Evolutionary conservation across 305 asterid species (phyloP), one percentile per base, ranked within the genome.

Genomic region (Rubia occidens): DNA sequence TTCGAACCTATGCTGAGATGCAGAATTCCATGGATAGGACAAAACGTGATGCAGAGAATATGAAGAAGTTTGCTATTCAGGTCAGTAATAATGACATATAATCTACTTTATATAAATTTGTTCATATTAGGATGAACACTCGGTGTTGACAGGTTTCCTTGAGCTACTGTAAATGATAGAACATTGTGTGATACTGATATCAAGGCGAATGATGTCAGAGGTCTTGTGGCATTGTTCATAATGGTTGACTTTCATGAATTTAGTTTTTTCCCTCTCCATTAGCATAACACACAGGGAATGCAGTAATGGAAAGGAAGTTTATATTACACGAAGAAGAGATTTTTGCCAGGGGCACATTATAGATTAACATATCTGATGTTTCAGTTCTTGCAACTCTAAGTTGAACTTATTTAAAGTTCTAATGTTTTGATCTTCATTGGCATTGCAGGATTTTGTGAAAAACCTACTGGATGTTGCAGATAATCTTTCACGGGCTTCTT

Each of bases 21-120:
- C 95, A 95, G 76, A 95, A 95, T 67, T 82, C 86, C 70, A 89
- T 86, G 87, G 91, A 81, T 64, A 92, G 99, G 60, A 82, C 86
- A 24, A 86, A 81, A 78, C 95, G 98, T 20, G 98, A 95, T 58
- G 85, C 96, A 5, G 99, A 91, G 73, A 91, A 89, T 74, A 45
- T 95, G 69, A 95, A 89, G 81, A 95, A 89, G 72, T 89, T 89
- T 68, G 98, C 99, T 21, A 80, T 95, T 81, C 98, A 88, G 90
- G 98, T 89, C 65, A 71, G 51, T 69, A 58, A 13, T 29, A 14
- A 42, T 75, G 60, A 60, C 71, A 29, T 76, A 44, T 39, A 47
- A 51, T 35, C 21, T 51, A 11, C 43, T 42, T 64, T 11, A 17
- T 35, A 43, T 20, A 42, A 7, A 45, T 29, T 69, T 62, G 18